A percentile compares a stretch with the other conserved stretches of the same genome.
Conservation (phyloP, 1,284 basidiomycete species). For the Ustilago bromivora region DNA sequence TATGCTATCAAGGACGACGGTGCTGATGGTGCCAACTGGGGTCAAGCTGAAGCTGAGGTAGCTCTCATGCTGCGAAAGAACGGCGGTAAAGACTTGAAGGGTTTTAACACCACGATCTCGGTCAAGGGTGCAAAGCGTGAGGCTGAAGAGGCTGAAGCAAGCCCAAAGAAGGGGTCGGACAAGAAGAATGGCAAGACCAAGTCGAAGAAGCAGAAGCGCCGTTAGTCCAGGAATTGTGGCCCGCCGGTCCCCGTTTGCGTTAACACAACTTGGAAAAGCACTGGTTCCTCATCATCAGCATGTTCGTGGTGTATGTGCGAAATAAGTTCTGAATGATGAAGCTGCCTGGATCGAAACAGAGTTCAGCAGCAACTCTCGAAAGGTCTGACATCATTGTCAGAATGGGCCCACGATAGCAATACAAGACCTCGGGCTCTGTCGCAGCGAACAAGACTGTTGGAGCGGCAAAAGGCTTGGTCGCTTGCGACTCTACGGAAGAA, state of each 20-base stretch:
- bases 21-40: conserved; percentile 46
- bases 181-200: conserved; percentile 30
- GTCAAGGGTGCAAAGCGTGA: conserved; percentile 49
- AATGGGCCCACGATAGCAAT: no score
- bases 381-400: no score
- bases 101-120: conserved; percentile 53
- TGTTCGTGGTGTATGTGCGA: no score
- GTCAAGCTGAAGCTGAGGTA: conserved; percentile 63
- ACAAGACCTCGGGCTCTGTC: no score
- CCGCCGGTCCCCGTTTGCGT: background rate
- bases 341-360: no score
- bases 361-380: no score
- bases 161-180: conserved; percentile 27
- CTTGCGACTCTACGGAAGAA: no score
- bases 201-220: conserved; percentile 42
- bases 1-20: conserved; percentile 56
- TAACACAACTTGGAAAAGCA: background rate
- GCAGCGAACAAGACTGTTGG: no score
- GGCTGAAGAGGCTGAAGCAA: conserved; percentile 24
- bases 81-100: conserved; percentile 43
- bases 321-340: no score
- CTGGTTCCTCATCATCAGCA: background rate
- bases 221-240: background rate
- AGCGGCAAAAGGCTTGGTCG: no score
- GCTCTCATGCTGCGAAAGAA: conserved; percentile 49